Evolutionary conservation across 73 alveolate genomes (phyloP).

Genomic region (Symbiodinium natans): DNA sequence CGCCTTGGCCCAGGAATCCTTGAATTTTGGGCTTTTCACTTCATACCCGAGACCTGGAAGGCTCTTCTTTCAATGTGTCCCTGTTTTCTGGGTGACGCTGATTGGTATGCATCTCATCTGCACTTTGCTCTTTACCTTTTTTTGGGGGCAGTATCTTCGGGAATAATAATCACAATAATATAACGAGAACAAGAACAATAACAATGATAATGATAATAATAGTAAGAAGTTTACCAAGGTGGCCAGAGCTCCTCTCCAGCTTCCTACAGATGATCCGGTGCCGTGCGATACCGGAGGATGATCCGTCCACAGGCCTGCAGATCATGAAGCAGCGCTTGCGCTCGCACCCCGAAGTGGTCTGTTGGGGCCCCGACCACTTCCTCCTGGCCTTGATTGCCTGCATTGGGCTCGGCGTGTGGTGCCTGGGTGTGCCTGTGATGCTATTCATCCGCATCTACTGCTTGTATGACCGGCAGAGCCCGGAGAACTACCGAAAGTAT

Average conservation of each 20-base stretch:
- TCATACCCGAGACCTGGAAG: background rate
- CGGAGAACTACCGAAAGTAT: slow-evolving; percentile 65
- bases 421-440: slow-evolving; percentile 60
- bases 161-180: too few relatives aligned
- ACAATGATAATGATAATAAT: too few relatives aligned
- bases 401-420: slow-evolving; percentile 71
- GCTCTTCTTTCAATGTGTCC: slow-evolving; percentile 43
- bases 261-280: slow-evolving; percentile 53
- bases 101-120: slow-evolving; percentile 16
- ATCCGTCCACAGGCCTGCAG: slow-evolving; percentile 1
- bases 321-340: slow-evolving; percentile 30
- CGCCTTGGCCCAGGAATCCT: slow-evolving; percentile 54
- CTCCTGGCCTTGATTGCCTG: background rate
- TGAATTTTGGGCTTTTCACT: slow-evolving; percentile 72
- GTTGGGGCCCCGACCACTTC: slow-evolving; percentile 32
- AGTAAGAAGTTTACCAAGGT: slow-evolving; percentile 9
- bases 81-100: slow-evolving; percentile 72
- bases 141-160: too few relatives aligned
- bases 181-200: too few relatives aligned
- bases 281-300: slow-evolving; percentile 15
- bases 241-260: slow-evolving; percentile 81
- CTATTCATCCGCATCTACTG: slow-evolving; percentile 12
- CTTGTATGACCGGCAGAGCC: slow-evolving; percentile 69
- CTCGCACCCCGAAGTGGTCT: slow-evolving; percentile 53
- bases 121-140: background rate